Conservation (phyloP, 768 basidiomycete species). For the Wakefieldia striispora region DNA sequence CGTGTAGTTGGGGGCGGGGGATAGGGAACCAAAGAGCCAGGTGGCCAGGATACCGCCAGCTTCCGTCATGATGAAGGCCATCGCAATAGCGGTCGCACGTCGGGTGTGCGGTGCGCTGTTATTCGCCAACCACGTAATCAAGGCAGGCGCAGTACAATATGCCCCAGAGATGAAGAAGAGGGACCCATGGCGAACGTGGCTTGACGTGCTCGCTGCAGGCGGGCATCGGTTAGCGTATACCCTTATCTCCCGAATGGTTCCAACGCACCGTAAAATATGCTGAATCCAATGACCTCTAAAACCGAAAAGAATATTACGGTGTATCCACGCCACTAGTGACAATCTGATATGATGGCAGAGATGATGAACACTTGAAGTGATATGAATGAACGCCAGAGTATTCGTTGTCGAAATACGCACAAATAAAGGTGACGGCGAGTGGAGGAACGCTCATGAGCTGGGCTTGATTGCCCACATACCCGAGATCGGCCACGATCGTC, state of each 20-base stretch:
- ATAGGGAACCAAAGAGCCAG: constrained; percentile 55
- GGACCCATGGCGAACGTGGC: constrained; percentile 48
- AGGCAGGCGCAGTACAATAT: constrained; percentile 49
- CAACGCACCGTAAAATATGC: constrained; percentile 3
- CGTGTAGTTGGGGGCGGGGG: constrained; percentile 48
- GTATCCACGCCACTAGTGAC: constrained; percentile 48
- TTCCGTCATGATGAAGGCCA: constrained; percentile 57
- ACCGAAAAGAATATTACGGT: constrained; percentile 43
- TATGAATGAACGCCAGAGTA: background rate
- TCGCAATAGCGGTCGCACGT: constrained; percentile 57
- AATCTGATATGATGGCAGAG: constrained; percentile 51
- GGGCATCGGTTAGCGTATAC: background rate
- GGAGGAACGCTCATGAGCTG: constrained; percentile 64
- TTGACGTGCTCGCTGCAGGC: constrained; percentile 27
- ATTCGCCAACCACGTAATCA: constrained; percentile 62
- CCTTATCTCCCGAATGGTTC: background rate
- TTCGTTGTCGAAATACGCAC: constrained; percentile 29
- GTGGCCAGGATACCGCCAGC: constrained; percentile 58
- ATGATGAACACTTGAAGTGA: constrained; percentile 34
- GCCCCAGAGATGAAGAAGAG: constrained; percentile 56
- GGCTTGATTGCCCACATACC: constrained; percentile 51
- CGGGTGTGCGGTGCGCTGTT: constrained; percentile 56
- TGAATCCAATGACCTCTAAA: constrained; percentile 35
- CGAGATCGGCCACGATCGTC: constrained; percentile 62
- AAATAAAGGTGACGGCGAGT: constrained; percentile 45